Conservation (phyloP, 2,329 filamentous ascomycete genomes). For the Xylaria sp. region DNA sequence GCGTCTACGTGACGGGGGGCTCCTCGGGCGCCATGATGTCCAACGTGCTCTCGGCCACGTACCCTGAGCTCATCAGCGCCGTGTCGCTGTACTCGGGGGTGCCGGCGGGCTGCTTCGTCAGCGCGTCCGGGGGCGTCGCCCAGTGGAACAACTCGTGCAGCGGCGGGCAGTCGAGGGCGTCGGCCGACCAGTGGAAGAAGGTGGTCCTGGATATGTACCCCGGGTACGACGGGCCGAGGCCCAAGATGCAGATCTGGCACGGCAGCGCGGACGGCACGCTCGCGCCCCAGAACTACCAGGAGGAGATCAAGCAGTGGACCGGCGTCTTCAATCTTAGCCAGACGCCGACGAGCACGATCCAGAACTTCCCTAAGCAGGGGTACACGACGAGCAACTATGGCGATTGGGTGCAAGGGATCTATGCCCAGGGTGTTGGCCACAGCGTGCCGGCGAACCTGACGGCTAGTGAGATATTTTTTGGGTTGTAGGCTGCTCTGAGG, state of each 20-base stretch:
- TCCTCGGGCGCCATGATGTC: slow-evolving; percentile 47
- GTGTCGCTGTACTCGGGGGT: slow-evolving; percentile 49
- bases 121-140: slow-evolving; percentile 47
- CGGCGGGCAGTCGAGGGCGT: slow-evolving; percentile 49
- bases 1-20: slow-evolving; percentile 45
- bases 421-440: slow-evolving; percentile 42
- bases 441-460: slow-evolving; percentile 42
- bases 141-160: slow-evolving; percentile 60
- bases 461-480: slow-evolving; percentile 44
- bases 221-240: slow-evolving; percentile 55
- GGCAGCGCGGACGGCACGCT: slow-evolving; percentile 58
- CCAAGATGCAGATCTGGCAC: slow-evolving; percentile 64
- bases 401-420: slow-evolving; percentile 44
- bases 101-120: slow-evolving; percentile 49
- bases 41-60: slow-evolving; percentile 50
- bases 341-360: slow-evolving; percentile 37
- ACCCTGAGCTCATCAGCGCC: slow-evolving; percentile 49
- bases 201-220: slow-evolving; percentile 54
- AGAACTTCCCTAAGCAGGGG: slow-evolving; percentile 45
- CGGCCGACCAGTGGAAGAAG: slow-evolving; percentile 54
- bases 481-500: slow-evolving; percentile 25
- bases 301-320: slow-evolving; percentile 63
- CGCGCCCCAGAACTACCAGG: slow-evolving; percentile 59
- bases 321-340: slow-evolving; percentile 52
- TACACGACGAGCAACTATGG: slow-evolving; percentile 50